Conservation (phyloP, 75 land plant genomes). For the Sequoia sempervirens region DNA sequence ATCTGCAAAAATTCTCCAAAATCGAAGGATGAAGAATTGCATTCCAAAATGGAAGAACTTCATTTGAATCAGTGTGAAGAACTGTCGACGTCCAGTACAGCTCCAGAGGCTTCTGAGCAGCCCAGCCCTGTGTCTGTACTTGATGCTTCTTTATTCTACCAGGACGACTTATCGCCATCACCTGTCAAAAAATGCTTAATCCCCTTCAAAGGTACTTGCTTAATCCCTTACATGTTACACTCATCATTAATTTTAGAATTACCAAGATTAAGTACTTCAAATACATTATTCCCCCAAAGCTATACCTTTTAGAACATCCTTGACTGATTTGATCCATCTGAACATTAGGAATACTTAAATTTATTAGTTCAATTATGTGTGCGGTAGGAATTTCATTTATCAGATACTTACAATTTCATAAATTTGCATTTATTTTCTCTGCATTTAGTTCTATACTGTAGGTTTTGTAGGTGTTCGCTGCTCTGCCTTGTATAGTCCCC, state of each 20-base stretch:
- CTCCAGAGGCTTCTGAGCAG: conserved; percentile 33
- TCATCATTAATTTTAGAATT: neutral
- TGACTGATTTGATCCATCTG: neutral
- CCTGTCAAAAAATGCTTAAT: conserved; percentile 34
- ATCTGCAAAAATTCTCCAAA: neutral
- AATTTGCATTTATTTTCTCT: neutral
- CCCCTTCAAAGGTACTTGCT: conserved; percentile 38
- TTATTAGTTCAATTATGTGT: neutral
- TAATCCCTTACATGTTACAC: neutral
- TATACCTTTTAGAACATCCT: neutral
- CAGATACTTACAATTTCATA: neutral
- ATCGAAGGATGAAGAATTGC: neutral
- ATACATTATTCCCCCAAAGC: neutral
- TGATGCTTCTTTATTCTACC: conserved; percentile 42
- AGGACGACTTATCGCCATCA: conserved; percentile 43
- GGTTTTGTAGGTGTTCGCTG: neutral
- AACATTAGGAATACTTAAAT: neutral
- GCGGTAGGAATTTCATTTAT: neutral
- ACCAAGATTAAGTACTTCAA: neutral
- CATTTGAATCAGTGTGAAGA: conserved; percentile 8
- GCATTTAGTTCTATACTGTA: neutral
- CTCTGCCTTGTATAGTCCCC: neutral
- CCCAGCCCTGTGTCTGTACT: conserved; percentile 85
- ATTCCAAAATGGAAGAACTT: conserved; percentile 2
- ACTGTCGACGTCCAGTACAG: neutral